A percentile compares a stretch with the other conserved stretches of the same genome.
phyloP scores from a whole-genome alignment of 2,329 filamentous ascomycete genomes.

The Phoma sp. region DNA sequence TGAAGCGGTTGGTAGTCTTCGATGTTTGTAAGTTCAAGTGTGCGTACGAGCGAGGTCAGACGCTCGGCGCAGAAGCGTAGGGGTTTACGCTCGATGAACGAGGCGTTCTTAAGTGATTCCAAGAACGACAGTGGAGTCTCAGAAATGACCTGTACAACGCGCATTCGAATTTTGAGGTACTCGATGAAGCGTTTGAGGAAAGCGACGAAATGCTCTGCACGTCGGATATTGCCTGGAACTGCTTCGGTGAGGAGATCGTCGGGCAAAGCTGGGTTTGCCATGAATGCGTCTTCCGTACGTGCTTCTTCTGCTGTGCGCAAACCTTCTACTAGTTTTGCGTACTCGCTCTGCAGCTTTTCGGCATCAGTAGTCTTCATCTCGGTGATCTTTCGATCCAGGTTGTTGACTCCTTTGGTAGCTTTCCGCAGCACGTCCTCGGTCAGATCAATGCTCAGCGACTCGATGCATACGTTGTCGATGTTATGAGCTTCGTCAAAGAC shows the following conservation, averaged over 20 bases:
- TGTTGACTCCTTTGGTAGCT: conserved; percentile 87
- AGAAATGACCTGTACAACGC: conserved; percentile 94
- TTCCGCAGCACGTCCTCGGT: conserved; percentile 93
- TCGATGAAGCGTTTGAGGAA: conserved; percentile 98
- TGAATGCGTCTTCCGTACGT: conserved; percentile 92
- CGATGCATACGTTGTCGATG: conserved; percentile 99
- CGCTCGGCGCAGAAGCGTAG: conserved; percentile 93
- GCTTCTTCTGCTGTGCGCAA: conserved; percentile 87
- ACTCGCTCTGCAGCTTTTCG: conserved; percentile 92
- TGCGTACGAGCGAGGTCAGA: conserved; percentile 90
- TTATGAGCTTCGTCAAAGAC: conserved; percentile 99
- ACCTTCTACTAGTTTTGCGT: conserved; percentile 92
- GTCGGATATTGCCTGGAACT: conserved; percentile 92
- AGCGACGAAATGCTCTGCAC: conserved; percentile 93
- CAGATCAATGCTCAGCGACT: conserved; percentile 93
- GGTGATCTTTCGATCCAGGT: conserved; percentile 85
- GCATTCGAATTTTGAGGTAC: conserved; percentile 97
- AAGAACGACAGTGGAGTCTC: conserved; percentile 96
- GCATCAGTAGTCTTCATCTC: conserved; percentile 97
- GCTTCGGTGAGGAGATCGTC: conserved; percentile 95
- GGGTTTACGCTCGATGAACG: conserved; percentile 97
- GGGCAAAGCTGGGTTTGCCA: conserved; percentile 92
- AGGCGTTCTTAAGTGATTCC: conserved; percentile 89
- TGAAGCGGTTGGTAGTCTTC: conserved; percentile 97
- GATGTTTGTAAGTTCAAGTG: conserved; percentile 93